Evolutionary conservation across 768 basidiomycete genomes (phyloP), one percentile per base, ranked within the genome.

Genomic region (Mycena leptocephala): DNA sequence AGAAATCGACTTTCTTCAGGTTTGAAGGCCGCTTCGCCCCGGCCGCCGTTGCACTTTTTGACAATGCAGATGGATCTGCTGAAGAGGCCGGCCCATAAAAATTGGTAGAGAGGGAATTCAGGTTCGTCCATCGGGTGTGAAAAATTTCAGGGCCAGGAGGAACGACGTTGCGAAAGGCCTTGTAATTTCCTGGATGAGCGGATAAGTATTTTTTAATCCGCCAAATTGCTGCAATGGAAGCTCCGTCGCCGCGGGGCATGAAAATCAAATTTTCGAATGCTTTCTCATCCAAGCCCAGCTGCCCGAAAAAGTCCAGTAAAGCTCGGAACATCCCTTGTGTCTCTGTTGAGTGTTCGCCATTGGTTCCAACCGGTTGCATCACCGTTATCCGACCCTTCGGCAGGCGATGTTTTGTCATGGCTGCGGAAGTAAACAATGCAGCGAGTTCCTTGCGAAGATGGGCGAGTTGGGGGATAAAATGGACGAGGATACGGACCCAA

Each of bases 341-440:
- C 48, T 80, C 78, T 0, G 72, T 76, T 62, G 80, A 78, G 20
- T 53, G 28, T 63, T 81, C 74, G 2, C 71, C 68, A 64, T 81
- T 81, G 11, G 80, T 80, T 32, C 79, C 76, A 4, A 80, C 75
- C 30, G 78, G 78, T 51, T 79, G 78, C n/a, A 81, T 79, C 4
- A 65, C 55, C 16, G 79, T 79, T 35, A 76, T 79, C 18, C 75
- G 74, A 2, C 72, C 74, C 46, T 79, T 77, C 4, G 51, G 75
- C 76, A 81, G 79, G 5, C 72, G 67, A 51, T 74, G 76, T 72
- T 79, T 80, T 1, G 80, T 76, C 65, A 78, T 74, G 8, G 30
- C 48, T 0, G 43, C 70, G 1, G 71, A 59, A 5, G 74, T 77
- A 72, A 79, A 81, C 2, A 56, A 28, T 11, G 30, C 28, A 4